Conservation (phyloP, 345 rosid species). For the Brassica incana region DNA sequence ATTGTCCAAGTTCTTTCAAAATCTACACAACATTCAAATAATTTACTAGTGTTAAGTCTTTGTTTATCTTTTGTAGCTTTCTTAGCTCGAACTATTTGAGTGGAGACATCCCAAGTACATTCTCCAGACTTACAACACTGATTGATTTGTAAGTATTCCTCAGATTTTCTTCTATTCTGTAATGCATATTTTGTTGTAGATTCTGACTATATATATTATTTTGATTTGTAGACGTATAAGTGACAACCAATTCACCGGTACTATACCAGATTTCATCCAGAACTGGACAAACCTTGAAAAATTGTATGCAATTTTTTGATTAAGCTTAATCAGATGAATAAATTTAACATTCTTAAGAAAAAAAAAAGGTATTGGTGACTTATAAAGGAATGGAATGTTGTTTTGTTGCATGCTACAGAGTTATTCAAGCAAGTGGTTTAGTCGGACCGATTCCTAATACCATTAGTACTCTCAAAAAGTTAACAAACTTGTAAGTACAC, state of each 20-base stretch:
- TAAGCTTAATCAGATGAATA: neutral
- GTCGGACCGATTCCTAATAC: slow-evolving; percentile 53
- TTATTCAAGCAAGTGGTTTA: slow-evolving; percentile 55
- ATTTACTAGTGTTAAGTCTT: neutral
- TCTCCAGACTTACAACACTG: slow-evolving; percentile 44
- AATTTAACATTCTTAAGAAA: too few species aligned
- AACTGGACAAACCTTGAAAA: slow-evolving; percentile 49
- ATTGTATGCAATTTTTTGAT: slow-evolving; percentile 45
- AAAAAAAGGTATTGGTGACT: neutral
- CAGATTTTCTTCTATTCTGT: neutral
- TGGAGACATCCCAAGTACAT: slow-evolving; percentile 51
- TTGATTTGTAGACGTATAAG: slow-evolving; percentile 44
- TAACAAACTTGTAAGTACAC: slow-evolving; percentile 39
- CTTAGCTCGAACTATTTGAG: slow-evolving; percentile 54
- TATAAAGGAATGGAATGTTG: neutral
- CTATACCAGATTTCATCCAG: slow-evolving; percentile 53
- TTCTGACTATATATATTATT: neutral
- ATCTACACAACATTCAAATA: slow-evolving; percentile 17
- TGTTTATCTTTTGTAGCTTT: slow-evolving; percentile 34
- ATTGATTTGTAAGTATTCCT: slow-evolving; percentile 47
- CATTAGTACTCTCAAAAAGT: slow-evolving; percentile 20
- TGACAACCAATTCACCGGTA: slow-evolving; percentile 54
- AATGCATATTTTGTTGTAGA: neutral
- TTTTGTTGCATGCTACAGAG: slow-evolving; percentile 26
- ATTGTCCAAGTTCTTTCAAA: neutral